Evolutionary conservation across 352 stramenopile species (phyloP), one percentile per base, ranked within the genome.

Genomic region (Phytopythium vexans): DNA sequence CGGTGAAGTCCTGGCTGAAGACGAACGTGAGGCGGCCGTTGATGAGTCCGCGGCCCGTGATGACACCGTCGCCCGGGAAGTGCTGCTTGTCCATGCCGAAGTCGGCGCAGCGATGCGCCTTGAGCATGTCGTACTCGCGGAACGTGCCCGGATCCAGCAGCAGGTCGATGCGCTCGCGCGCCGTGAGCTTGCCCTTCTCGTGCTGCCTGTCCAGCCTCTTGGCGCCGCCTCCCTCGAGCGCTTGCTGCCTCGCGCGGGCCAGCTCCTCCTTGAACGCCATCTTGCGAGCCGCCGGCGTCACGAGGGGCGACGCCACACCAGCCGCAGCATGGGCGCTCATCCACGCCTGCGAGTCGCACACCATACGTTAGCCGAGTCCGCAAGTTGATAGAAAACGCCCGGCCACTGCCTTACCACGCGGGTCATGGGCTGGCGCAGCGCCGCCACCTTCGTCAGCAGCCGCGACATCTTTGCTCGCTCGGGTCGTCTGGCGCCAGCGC

Each of bases 1-100:
- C 97, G 6, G 96, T 99, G 62, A 99, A 99, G 73, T 99, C 97
- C 66, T 92, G 82, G 52, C 82, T 94, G 70, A 99, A 99, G 31
- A 98, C 93, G 74, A 98, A 99, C 7, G 98, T 96, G 32, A 93
- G 81, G 35, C 95, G 78, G 27, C 95, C 96, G 72, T 98, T 97
- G 57, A 99, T 97, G 21, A 86, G 70, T 21, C 97, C 97, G 63
- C 97, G 91, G 27, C 84, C 86, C 21, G 94, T 97, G 36, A 99
- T 86, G 42, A 99, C 96, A 60, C 97, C 97, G 38, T 99, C 97
- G 14, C 97, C 97, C 0, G 93, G 94, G 36, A 84, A 81, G 34
- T 94, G 65, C 45, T 98, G 71, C 48, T 88, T 84, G 15, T 94
- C 85, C 95, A 99, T 99, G 59, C 92, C 94, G 76, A 99, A 99